Percentiles rank a stretch among this genome's conserved stretches.
Conservation (phyloP, 805 yeast genomes). For the Naumovozyma castellii region DNA sequence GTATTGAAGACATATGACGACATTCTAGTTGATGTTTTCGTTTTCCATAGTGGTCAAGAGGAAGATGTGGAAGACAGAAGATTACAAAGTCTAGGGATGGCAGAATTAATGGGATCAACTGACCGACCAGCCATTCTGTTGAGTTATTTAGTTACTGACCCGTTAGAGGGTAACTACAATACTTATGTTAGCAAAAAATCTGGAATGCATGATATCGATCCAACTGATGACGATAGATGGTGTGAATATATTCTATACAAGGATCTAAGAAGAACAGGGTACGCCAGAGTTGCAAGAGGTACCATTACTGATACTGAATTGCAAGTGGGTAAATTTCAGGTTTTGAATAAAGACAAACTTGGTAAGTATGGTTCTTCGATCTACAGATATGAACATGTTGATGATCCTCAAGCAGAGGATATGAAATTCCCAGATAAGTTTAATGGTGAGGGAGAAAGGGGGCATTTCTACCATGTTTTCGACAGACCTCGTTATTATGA, state of each 20-base stretch:
- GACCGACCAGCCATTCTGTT: conserved; percentile 75
- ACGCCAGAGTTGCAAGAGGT: conserved; percentile 87
- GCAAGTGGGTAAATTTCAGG: conserved; percentile 85
- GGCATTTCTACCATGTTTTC: conserved; percentile 88
- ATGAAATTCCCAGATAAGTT: conserved; percentile 71
- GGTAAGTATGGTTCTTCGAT: conserved; percentile 29
- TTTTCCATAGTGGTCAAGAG: conserved; percentile 97
- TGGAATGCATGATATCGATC: conserved; percentile 90
- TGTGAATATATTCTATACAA: conserved; percentile 92
- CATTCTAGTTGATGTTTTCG: conserved; percentile 72
- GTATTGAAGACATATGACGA: conserved; percentile 86
- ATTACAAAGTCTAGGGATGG: conserved; percentile 67
- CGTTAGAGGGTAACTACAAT: conserved; percentile 82
- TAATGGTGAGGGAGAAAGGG: conserved; percentile 86
- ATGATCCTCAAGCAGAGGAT: conserved; percentile 44
- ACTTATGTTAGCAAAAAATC: conserved; percentile 77
- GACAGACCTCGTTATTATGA: conserved; percentile 79
- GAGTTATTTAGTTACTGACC: conserved; percentile 84
- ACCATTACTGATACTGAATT: conserved; percentile 95
- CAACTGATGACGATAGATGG: conserved; percentile 95
- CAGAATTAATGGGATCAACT: conserved; percentile 73
- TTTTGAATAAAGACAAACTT: conserved; percentile 32
- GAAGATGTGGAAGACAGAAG: conserved; percentile 93
- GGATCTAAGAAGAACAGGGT: conserved; percentile 76
- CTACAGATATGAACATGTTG: conserved; percentile 48